A percentile compares a stretch with the other conserved stretches of the same genome.
Evolutionary conservation across 2,329 filamentous ascomycete genomes (phyloP).

Genomic region (Neofusicoccum kwambonambiense): DNA sequence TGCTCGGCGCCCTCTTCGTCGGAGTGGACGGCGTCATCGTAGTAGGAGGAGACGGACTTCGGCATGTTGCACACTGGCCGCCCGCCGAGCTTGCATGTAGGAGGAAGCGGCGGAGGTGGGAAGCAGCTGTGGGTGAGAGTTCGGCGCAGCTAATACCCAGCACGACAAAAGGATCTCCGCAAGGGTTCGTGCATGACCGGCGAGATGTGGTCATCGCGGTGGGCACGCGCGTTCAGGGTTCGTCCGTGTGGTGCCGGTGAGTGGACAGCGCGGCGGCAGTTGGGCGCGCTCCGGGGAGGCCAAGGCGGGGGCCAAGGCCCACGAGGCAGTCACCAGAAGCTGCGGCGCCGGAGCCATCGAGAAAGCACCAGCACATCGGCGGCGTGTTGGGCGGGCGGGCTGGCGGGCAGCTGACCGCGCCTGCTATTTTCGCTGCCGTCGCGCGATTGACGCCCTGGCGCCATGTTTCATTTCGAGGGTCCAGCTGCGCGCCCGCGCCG

Average conservation of each 20-base stretch:
- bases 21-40: conserved; percentile 32
- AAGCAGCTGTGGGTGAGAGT: background rate
- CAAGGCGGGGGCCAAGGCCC: background rate
- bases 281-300: background rate
- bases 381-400: background rate
- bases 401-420: conserved; percentile 3
- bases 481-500: background rate
- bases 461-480: conserved; percentile 1
- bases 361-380: background rate
- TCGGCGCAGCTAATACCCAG: background rate
- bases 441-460: background rate
- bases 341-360: background rate
- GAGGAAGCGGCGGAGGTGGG: background rate
- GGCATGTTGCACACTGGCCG: conserved; percentile 28
- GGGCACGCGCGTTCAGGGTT: conserved; percentile 5
- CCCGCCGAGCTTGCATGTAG: background rate
- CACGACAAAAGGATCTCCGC: conserved; percentile 7
- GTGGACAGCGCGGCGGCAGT: background rate
- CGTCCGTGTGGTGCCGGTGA: background rate
- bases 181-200: conserved; percentile 11
- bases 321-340: background rate
- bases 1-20: conserved; percentile 30
- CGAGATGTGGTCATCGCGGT: conserved; percentile 6
- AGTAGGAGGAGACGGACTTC: conserved; percentile 36
- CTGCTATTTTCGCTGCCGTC: background rate